Evolutionary conservation across 345 rosid genomes (phyloP).

Genomic region (Camelina sativa): DNA sequence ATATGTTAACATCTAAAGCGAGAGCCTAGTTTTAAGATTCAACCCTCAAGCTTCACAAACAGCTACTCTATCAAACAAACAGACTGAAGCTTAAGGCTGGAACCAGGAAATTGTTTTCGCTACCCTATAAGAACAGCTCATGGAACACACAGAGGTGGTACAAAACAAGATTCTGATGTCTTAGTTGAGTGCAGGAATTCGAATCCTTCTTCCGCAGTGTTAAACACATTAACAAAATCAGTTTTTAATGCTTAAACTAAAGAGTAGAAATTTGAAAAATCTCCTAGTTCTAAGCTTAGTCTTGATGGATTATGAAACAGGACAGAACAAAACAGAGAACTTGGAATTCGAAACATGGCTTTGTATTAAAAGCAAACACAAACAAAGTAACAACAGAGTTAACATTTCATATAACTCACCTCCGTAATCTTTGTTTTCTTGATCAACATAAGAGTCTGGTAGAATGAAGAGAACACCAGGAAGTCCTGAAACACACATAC

Average conservation of each 20-base stretch:
- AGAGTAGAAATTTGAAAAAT: background rate
- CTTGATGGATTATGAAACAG: background rate
- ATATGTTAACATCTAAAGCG: no score
- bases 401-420: conserved; percentile 50
- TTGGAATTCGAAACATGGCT: background rate
- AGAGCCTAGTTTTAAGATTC: background rate
- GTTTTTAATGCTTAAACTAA: no score
- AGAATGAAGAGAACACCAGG: conserved; percentile 87
- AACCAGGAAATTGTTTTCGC: background rate
- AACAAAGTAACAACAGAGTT: background rate
- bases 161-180: background rate
- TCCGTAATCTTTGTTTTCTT: conserved; percentile 82
- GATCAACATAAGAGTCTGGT: conserved; percentile 86
- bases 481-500: conserved; percentile 48
- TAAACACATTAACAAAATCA: background rate
- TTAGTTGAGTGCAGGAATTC: background rate
- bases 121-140: background rate
- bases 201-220: background rate
- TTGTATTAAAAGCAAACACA: background rate
- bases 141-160: background rate
- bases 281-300: background rate
- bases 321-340: conserved; percentile 14
- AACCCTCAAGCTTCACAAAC: background rate
- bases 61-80: background rate
- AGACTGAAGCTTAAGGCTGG: background rate